Base-by-base conservation (phyloP, 805 yeast genomes). In the Saccharomycopsis fibuligera region DNA sequence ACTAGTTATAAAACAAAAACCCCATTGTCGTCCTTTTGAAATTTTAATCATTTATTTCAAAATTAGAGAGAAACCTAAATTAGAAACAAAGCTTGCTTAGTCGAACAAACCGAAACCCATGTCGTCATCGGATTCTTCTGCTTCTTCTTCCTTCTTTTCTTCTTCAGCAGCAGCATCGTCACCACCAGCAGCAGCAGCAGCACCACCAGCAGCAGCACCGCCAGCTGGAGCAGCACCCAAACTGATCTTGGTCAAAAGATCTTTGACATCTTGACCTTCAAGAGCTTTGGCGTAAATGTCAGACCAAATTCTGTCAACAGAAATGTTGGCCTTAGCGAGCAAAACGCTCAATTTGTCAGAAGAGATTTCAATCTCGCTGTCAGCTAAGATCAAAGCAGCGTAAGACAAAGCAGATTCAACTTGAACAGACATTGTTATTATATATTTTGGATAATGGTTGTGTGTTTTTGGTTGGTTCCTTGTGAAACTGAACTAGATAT, bases 21-120 rank as follows among this genome's bases (percentile, higher is more conserved):
- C n/a, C n/a, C n/a, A n/a, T n/a, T n/a, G n/a, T n/a, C n/a, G n/a
- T n/a, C n/a, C n/a, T n/a, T n/a, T n/a, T n/a, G n/a, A n/a, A n/a
- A n/a, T n/a, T n/a, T n/a, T n/a, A n/a, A n/a, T n/a, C n/a, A n/a
- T n/a, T n/a, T n/a, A n/a, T n/a, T n/a, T n/a, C n/a, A n/a, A n/a
- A n/a, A n/a, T n/a, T n/a, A n/a, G n/a, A n/a, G n/a, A n/a, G n/a
- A n/a, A n/a, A n/a, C n/a, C n/a, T n/a, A n/a, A n/a, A n/a, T n/a
- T n/a, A n/a, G n/a, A n/a, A n/a, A n/a, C n/a, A n/a, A n/a, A n/a
- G n/a, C 14, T 33, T 42, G 60, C 58, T 70, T 86, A 86, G 75
- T 86, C 95, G 80, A 87, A 87, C 72, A 87, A 81, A 74, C 90
- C 91, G 86, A 84, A 81, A 68, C 96, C 96, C 95, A 88, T 86